Evolutionary conservation across 345 rosid species (phyloP).

Genomic region (Eucalyptus sp.): DNA sequence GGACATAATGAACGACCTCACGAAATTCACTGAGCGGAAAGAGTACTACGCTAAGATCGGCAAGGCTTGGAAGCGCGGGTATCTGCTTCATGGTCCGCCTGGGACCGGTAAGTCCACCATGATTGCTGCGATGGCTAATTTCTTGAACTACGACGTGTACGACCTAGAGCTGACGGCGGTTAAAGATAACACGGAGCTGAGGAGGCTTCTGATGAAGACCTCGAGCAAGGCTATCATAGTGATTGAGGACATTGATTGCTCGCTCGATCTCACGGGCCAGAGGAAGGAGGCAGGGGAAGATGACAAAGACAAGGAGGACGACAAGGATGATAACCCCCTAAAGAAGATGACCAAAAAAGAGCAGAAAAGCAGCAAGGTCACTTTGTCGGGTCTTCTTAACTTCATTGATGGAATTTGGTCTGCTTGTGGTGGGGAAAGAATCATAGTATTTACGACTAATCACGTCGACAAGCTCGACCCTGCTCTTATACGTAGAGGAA

Average conservation of each 20-base stretch:
- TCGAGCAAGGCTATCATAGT: constrained; percentile 10
- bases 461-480: constrained; percentile 10
- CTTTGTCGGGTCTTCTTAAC: constrained; percentile 12
- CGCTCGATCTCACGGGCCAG: constrained; percentile 8
- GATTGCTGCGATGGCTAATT: constrained; percentile 15
- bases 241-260: constrained; percentile 16
- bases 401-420: constrained; percentile 13
- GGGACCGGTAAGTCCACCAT: constrained; percentile 18
- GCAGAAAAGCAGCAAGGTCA: constrained; percentile 2
- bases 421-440: constrained; percentile 10
- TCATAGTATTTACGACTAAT: constrained; percentile 11
- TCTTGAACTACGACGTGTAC: constrained; percentile 1
- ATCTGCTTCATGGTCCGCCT: constrained; percentile 4
- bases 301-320: neutral
- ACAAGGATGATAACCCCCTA: neutral
- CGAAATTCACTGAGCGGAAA: neutral
- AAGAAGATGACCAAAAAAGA: neutral
- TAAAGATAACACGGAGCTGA: constrained; percentile 7
- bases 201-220: constrained; percentile 3
- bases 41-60: constrained; percentile 9
- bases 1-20: constrained; percentile 2
- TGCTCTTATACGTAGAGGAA: constrained; percentile 11
- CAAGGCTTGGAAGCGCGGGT: constrained; percentile 8
- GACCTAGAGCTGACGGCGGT: constrained; percentile 11
- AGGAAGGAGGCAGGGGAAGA: neutral